Evolutionary conservation across 2,329 filamentous ascomycete genomes (phyloP).

Genomic region (Xylaria sp.): DNA sequence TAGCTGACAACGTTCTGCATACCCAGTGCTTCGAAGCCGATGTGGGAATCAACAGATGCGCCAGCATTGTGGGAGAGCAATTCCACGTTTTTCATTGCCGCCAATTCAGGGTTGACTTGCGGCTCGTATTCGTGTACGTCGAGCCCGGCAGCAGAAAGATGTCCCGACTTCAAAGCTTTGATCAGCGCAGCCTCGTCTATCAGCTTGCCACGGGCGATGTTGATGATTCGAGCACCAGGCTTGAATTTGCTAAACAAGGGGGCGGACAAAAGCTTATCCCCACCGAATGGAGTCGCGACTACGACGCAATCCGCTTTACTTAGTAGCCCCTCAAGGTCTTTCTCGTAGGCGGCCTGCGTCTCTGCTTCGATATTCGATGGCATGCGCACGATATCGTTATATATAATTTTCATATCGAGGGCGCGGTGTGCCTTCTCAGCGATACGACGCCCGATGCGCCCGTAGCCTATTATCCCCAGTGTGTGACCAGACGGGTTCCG

Average conservation of each 20-base stretch:
- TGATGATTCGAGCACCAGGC: slow-evolving; percentile 56
- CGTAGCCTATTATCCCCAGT: slow-evolving; percentile 65
- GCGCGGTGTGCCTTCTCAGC: slow-evolving; percentile 58
- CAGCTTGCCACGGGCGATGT: slow-evolving; percentile 58
- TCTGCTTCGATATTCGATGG: slow-evolving; percentile 47
- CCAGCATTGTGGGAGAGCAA: slow-evolving; percentile 34
- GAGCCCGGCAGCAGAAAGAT: slow-evolving; percentile 46
- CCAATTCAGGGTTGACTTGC: slow-evolving; percentile 53
- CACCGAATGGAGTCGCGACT: slow-evolving; percentile 30
- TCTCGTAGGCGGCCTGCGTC: slow-evolving; percentile 48
- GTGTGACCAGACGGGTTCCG: slow-evolving; percentile 64
- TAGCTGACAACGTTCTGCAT: slow-evolving; percentile 35
- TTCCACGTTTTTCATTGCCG: slow-evolving; percentile 40
- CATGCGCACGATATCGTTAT: slow-evolving; percentile 58
- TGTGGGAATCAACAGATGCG: slow-evolving; percentile 32
- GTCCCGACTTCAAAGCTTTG: slow-evolving; percentile 42
- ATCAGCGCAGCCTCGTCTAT: slow-evolving; percentile 58
- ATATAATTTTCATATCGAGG: slow-evolving; percentile 66
- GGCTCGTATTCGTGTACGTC: slow-evolving; percentile 54
- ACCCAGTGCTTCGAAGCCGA: slow-evolving; percentile 33
- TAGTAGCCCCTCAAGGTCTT: slow-evolving; percentile 46
- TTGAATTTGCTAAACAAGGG: slow-evolving; percentile 59
- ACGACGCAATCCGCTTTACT: slow-evolving; percentile 50
- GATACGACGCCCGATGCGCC: slow-evolving; percentile 59
- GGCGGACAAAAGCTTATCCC: slow-evolving; percentile 43